These are phyloP conservation scores for Boletus mariae DNA, from an alignment of 1,284 basidiomycete species.

Conservation along the genomic window DNA sequence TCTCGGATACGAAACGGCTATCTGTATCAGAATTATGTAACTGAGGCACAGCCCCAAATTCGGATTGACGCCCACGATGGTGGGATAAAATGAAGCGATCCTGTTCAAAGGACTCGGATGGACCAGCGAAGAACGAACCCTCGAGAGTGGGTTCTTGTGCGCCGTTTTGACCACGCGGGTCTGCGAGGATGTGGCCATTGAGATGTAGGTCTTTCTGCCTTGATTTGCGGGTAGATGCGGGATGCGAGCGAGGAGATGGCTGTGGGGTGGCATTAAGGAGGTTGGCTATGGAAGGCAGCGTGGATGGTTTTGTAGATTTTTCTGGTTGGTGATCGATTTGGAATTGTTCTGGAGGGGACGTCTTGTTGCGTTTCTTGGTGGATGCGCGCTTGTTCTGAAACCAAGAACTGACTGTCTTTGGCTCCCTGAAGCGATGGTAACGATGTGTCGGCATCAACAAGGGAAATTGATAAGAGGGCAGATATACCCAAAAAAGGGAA, in stretches of 20 bases:
- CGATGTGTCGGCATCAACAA: constrained; percentile 11
- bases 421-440: constrained; percentile 50
- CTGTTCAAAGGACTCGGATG: constrained; percentile 29
- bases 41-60: constrained; percentile 23
- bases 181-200: constrained; percentile 28
- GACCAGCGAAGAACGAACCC: constrained; percentile 32
- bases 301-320: constrained; percentile 26
- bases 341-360: constrained; percentile 7
- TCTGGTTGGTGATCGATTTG: constrained; percentile 12
- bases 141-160: constrained; percentile 24
- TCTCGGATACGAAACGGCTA: constrained; percentile 36
- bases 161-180: constrained; percentile 14
- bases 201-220: constrained; percentile 34
- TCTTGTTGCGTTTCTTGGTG: constrained; percentile 64
- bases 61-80: constrained; percentile 32
- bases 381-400: constrained; percentile 82
- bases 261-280: constrained; percentile 39
- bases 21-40: constrained; percentile 34
- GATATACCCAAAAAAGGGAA: constrained; percentile 30
- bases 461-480: constrained; percentile 21
- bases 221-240: constrained; percentile 34
- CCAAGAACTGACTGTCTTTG: constrained; percentile 79
- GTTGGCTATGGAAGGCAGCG: constrained; percentile 43
- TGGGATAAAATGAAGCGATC: constrained; percentile 35
- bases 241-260: constrained; percentile 27